Evolutionary conservation across 306 rosid species (phyloP), one percentile per base, ranked within the genome.

Genomic region (Trifolium fragiferum): DNA sequence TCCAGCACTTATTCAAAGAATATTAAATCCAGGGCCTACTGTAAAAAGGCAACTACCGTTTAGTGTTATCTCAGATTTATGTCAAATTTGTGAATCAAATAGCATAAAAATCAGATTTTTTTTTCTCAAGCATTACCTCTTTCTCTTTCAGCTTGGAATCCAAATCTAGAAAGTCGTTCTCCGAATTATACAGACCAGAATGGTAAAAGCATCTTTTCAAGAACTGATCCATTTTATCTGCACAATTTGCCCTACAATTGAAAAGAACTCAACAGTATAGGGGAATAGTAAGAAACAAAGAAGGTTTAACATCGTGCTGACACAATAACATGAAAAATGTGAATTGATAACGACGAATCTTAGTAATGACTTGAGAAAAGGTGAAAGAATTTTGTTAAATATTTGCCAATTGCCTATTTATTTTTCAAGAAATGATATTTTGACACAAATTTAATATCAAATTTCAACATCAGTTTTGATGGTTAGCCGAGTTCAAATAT

Each of bases 141-240:
- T 84, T 91, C 78, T 78, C 97, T 72, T 74, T 88, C 77, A 93
- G 78, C 86, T 87, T 91, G 74, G 70, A 49, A 70, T 90, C 87
- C 85, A 93, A 73, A 64, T 87, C 87, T 57, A 78, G 83, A 27
- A 93, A 91, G 76, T 90, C 47, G 37, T 87, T 93, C 84, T 89
- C 97, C 0, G 97, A 91, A 73, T 80, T 74, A 67, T 94, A 94
- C 71, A 84, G 87, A 55, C 98, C 97, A 68, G 95, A 90, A 74
- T 94, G 98, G 86, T 94, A 94, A 79, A 90, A 94, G 70, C 98
- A 94, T 82, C 94, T 82, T 81, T 83, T 85, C 75, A 91, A 85
- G 83, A 94, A 94, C 37, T 81, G 80, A 68, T 87, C 90, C 98
- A 94, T 94, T 83, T 94, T 94, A 74, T 90, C 96, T 74, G 86